Evolutionary conservation across 2,329 filamentous ascomycete species (phyloP).

Genomic region (Scedosporium dehoogii): DNA sequence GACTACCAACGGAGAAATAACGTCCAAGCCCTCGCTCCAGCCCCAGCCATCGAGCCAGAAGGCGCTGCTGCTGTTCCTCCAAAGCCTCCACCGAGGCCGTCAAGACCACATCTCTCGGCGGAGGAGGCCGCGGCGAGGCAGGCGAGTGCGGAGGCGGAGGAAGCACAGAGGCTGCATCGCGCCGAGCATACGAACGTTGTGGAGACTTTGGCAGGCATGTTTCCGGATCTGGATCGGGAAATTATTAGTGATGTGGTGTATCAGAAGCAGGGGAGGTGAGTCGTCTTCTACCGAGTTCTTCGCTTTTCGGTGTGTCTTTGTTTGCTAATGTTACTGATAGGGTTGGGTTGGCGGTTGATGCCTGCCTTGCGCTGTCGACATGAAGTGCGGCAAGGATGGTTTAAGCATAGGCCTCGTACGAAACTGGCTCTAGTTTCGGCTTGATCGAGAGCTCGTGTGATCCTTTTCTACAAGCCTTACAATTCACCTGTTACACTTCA

Average conservation of each 20-base stretch:
- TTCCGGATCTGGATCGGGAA: constrained; percentile 86
- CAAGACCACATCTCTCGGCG: constrained; percentile 42
- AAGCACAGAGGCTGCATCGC: constrained; percentile 72
- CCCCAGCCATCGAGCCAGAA: neutral
- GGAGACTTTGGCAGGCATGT: constrained; percentile 92
- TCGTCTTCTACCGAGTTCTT: constrained; percentile 14
- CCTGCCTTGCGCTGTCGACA: constrained; percentile 61
- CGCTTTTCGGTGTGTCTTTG: constrained; percentile 1
- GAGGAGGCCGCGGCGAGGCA: constrained; percentile 86
- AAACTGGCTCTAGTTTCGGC: no score
- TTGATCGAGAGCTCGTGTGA: no score
- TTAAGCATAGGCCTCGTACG: neutral
- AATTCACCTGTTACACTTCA: no score
- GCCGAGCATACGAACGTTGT: constrained; percentile 86
- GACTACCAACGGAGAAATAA: neutral
- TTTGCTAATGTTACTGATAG: constrained; percentile 31
- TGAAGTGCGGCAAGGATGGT: constrained; percentile 13
- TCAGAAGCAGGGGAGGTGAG: constrained; percentile 86
- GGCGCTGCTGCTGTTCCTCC: neutral
- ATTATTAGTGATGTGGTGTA: constrained; percentile 95
- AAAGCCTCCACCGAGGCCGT: neutral
- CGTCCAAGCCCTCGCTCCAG: neutral
- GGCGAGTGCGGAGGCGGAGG: constrained; percentile 79
- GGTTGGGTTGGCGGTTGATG: constrained; percentile 77
- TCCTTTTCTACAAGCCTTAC: no score